Percentiles rank a stretch among this genome's conserved stretches.
phyloP scores from a whole-genome alignment of 495 filamentous ascomycete genomes.

The Xylaria castorea region DNA sequence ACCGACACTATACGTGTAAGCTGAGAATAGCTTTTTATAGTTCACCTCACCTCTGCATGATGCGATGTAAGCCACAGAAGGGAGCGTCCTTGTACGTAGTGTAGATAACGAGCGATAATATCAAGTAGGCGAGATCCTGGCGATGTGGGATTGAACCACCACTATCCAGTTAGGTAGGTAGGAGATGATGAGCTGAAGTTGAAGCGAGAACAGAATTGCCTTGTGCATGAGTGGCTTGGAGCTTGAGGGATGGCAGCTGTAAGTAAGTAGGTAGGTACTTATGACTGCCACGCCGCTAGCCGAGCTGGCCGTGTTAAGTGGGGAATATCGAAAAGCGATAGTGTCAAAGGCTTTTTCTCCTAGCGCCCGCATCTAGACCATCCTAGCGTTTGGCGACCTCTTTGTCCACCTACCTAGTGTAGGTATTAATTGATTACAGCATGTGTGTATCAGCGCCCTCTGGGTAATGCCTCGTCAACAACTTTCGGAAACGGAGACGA shows the following conservation, averaged over 20 bases:
- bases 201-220: slow-evolving; percentile 17
- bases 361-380: slow-evolving; percentile 12
- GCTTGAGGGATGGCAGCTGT: not conserved
- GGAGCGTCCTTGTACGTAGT: slow-evolving; percentile 2
- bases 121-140: not conserved
- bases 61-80: slow-evolving; percentile 15
- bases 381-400: slow-evolving; percentile 7
- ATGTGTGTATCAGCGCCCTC: not conserved
- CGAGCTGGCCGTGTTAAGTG: slow-evolving; percentile 1
- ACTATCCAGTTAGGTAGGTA: not conserved
- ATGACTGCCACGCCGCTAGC: slow-evolving; percentile 13
- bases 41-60: slow-evolving; percentile 10
- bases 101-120: not conserved
- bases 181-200: slow-evolving; percentile 2
- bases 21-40: slow-evolving; percentile 21
- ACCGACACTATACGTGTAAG: slow-evolving; percentile 10
- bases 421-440: slow-evolving; percentile 12
- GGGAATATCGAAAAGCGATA: slow-evolving; percentile 9
- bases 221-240: not conserved
- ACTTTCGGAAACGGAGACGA: not conserved
- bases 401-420: slow-evolving; percentile 18
- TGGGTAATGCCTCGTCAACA: not conserved
- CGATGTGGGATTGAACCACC: slow-evolving; percentile 15
- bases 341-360: not conserved
- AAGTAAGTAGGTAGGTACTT: no score